phyloP scores from a whole-genome alignment of 1,139 yeast genomes.

The Taiozyma onychis region DNA sequence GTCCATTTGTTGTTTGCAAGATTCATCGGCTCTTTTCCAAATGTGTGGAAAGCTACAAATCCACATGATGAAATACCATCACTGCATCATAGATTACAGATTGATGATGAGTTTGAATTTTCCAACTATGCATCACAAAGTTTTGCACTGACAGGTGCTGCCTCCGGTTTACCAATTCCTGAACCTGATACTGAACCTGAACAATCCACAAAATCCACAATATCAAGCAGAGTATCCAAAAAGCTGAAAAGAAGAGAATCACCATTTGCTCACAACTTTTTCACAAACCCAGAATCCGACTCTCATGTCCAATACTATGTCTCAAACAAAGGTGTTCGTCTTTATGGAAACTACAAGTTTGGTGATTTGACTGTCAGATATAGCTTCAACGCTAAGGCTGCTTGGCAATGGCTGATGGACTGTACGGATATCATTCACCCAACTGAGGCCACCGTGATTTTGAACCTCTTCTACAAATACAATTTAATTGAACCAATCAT shows the following conservation, averaged over 20 bases:
- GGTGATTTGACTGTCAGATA: constrained; percentile 31
- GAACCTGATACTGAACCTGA: neutral
- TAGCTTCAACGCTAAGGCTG: constrained; percentile 69
- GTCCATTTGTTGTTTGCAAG: constrained; percentile 58
- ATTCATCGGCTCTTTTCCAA: constrained; percentile 63
- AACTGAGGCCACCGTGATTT: constrained; percentile 58
- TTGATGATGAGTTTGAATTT: constrained; percentile 26
- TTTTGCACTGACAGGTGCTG: neutral
- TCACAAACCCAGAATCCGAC: constrained; percentile 87
- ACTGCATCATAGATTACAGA: constrained; percentile 25
- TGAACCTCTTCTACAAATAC: constrained; percentile 46
- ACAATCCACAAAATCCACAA: neutral
- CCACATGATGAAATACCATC: constrained; percentile 37
- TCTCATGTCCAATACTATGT: constrained; percentile 75
- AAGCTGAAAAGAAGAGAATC: constrained; percentile 31
- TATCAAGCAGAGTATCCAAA: neutral
- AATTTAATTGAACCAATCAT: constrained; percentile 44
- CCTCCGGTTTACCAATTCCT: neutral
- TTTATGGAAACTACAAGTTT: constrained; percentile 40
- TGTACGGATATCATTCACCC: constrained; percentile 67
- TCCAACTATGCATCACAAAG: constrained; percentile 8
- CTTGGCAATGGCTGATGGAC: constrained; percentile 85
- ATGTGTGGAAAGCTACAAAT: constrained; percentile 58
- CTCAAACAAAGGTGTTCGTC: constrained; percentile 60
- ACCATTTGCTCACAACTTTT: constrained; percentile 72